These are phyloP conservation scores for Flagelloscypha sp. DNA, from an alignment of 768 basidiomycete species.

Conservation along the genomic window DNA sequence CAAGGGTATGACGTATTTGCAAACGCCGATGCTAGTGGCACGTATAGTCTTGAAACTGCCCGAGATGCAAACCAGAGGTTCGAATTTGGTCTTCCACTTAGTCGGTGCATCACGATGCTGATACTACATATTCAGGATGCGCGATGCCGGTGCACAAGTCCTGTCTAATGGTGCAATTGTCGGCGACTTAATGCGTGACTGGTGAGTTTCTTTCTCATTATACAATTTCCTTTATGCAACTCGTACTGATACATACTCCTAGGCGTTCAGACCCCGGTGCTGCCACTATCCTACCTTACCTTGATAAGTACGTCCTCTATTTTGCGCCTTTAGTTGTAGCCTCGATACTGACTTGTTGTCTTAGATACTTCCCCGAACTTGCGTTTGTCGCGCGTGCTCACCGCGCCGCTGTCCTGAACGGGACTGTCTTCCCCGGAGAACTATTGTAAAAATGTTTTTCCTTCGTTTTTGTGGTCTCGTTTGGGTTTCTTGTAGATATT, in stretches of 20 bases:
- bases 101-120: no score
- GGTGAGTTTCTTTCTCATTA: conserved; percentile 41
- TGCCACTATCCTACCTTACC: conserved; percentile 32
- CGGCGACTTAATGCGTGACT: conserved; percentile 42
- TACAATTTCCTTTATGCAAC: no score
- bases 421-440: conserved; percentile 17
- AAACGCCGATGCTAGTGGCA: conserved; percentile 39
- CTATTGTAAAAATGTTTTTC: no score
- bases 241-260: no score
- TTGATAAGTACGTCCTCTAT: conserved; percentile 29
- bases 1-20: conserved; percentile 41
- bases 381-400: conserved; percentile 23
- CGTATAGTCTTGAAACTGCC: conserved; percentile 29
- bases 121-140: no score
- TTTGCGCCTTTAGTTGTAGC: neutral
- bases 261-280: no score
- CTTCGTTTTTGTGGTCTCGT: no score
- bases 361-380: conserved; percentile 24
- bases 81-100: no score
- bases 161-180: conserved; percentile 35
- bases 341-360: neutral
- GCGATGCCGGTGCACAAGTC: conserved; percentile 37
- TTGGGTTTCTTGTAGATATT: no score
- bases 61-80: conserved; percentile 37
- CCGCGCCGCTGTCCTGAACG: conserved; percentile 21